Evolutionary conservation across 2,329 filamentous ascomycete species (phyloP).

Genomic region (Arthroderma sp.): DNA sequence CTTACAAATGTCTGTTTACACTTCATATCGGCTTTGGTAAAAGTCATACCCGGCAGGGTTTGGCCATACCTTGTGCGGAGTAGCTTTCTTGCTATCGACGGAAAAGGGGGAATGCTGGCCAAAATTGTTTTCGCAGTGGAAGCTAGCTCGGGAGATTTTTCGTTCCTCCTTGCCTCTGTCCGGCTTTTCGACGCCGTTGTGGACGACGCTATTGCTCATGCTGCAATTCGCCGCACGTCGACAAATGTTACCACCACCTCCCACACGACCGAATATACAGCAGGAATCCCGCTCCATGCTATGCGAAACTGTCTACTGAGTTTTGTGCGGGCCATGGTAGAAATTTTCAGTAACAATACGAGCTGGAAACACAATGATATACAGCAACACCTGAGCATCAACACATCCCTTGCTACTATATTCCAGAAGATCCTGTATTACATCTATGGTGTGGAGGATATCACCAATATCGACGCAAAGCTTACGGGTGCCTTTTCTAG

Average conservation of each 20-base stretch:
- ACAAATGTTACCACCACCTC: slow-evolving; percentile 18
- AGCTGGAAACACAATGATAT: slow-evolving; percentile 70
- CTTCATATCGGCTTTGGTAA: slow-evolving; percentile 62
- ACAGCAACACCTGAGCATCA: slow-evolving; percentile 55
- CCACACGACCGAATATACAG: slow-evolving; percentile 38
- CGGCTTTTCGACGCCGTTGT: slow-evolving; percentile 62
- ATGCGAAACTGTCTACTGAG: slow-evolving; percentile 58
- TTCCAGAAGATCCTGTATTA: slow-evolving; percentile 60
- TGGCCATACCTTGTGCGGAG: slow-evolving; percentile 84
- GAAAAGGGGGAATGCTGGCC: slow-evolving; percentile 61
- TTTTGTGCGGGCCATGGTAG: slow-evolving; percentile 62
- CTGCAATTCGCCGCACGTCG: slow-evolving; percentile 31
- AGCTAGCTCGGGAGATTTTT: slow-evolving; percentile 60
- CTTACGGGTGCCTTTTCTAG: slow-evolving; percentile 53
- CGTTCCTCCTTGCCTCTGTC: slow-evolving; percentile 62
- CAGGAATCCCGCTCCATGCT: slow-evolving; percentile 65
- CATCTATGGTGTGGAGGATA: slow-evolving; percentile 61
- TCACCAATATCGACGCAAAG: slow-evolving; percentile 33
- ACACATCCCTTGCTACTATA: slow-evolving; percentile 52
- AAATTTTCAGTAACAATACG: slow-evolving; percentile 71
- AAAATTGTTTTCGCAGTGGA: slow-evolving; percentile 73
- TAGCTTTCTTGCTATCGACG: slow-evolving; percentile 62
- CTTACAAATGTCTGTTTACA: slow-evolving; percentile 64
- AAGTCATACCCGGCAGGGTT: slow-evolving; percentile 63
- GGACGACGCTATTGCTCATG: slow-evolving; percentile 54